A percentile compares a stretch with the other conserved stretches of the same genome.
These are phyloP conservation scores for Ambrosia artemisiifolia DNA, from an alignment of 129 eudicot species.

Conservation along the genomic window DNA sequence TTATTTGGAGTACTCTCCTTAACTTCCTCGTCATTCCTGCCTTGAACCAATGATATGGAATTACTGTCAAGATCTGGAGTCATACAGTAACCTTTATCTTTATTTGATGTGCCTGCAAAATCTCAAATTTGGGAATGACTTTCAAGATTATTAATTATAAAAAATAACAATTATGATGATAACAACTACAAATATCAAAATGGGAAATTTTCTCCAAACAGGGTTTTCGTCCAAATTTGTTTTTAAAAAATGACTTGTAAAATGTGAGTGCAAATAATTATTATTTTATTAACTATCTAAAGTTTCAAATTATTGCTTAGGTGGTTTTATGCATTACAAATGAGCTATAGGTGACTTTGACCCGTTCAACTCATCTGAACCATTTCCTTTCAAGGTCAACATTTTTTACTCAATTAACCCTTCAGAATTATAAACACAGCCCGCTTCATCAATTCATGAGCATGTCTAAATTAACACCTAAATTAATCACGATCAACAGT, in stretches of 20 bases:
- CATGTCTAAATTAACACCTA: neutral
- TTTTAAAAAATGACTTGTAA: neutral
- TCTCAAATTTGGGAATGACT: constrained; percentile 3
- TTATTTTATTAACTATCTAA: neutral
- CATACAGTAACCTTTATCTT: constrained; percentile 12
- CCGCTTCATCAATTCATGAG: neutral
- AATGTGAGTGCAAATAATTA: neutral
- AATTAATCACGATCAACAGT: neutral
- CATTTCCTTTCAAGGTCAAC: neutral
- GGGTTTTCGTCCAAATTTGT: neutral
- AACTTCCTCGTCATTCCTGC: constrained; percentile 24
- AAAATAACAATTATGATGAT: neutral
- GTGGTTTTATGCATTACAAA: no score
- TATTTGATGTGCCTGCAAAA: constrained; percentile 39
- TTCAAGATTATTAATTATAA: neutral
- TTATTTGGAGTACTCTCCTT: constrained; percentile 12
- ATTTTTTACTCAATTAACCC: neutral
- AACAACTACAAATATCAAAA: no score
- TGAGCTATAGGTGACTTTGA: neutral
- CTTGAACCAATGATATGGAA: constrained; percentile 19
- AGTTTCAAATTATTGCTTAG: neutral
- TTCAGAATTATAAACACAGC: neutral
- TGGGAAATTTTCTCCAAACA: neutral
- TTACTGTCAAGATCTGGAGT: constrained; percentile 27
- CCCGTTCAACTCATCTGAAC: neutral